These are phyloP conservation scores for Fagopyrum homotropicum DNA, from an alignment of 148 eudicot species.

Conservation along the genomic window DNA sequence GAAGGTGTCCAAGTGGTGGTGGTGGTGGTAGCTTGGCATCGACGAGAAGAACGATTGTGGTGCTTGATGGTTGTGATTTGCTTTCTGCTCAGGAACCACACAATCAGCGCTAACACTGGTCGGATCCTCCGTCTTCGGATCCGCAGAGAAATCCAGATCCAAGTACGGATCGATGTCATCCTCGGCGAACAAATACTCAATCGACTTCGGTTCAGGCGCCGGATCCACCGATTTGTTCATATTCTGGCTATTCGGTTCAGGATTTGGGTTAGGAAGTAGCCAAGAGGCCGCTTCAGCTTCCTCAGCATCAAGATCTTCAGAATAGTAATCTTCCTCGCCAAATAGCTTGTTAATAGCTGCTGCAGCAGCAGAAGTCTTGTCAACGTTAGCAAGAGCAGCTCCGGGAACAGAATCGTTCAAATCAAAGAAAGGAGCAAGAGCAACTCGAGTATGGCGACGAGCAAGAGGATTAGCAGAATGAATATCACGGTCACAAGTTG, in stretches of 20 bases:
- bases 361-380: conserved; percentile 18
- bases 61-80: conserved; percentile 20
- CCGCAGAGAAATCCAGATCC: conserved; percentile 39
- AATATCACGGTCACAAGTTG: conserved; percentile 53
- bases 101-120: conserved; percentile 32
- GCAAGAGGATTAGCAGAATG: conserved; percentile 65
- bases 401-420: conserved; percentile 5
- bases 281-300: conserved; percentile 29
- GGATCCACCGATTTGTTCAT: conserved; percentile 8
- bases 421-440: conserved; percentile 40
- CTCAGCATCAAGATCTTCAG: conserved; percentile 30
- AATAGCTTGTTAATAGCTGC: conserved; percentile 24
- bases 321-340: conserved; percentile 23
- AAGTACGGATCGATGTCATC: conserved; percentile 46
- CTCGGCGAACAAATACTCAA: conserved; percentile 40
- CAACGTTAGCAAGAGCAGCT: conserved; percentile 10
- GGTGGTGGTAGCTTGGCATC: conserved; percentile 15
- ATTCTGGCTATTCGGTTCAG: conserved; percentile 13
- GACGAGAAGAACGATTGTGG: conserved; percentile 19
- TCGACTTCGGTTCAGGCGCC: conserved; percentile 36
- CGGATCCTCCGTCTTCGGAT: conserved; percentile 21
- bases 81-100: conserved; percentile 67
- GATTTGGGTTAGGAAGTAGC: conserved; percentile 24
- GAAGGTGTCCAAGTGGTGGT: conserved; percentile 13
- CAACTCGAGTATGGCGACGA: conserved; percentile 52